Percentiles rank a stretch among this genome's conserved stretches.
Conservation (phyloP, 805 yeast genomes). For the Starmerella roubikii region DNA sequence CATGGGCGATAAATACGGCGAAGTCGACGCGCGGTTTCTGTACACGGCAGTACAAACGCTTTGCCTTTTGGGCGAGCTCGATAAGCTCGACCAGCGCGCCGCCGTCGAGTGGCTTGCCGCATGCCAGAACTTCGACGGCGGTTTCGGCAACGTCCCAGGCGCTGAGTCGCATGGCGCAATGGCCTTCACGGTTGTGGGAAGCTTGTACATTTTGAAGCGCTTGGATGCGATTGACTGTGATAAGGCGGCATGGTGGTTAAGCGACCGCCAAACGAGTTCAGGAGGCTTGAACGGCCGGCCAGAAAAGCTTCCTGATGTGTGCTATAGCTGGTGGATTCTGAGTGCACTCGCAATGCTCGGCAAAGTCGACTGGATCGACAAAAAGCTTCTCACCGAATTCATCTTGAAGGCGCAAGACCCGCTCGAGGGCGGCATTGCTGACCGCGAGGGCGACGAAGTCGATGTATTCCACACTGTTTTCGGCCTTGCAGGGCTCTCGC, state of each 20-base stretch:
- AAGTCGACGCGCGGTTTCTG: constrained; percentile 81
- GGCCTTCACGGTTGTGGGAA: constrained; percentile 67
- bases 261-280: constrained; percentile 71
- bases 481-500: constrained; percentile 75
- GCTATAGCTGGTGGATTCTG: constrained; percentile 96
- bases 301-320: constrained; percentile 90
- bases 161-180: constrained; percentile 86
- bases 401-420: constrained; percentile 67
- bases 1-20: constrained; percentile 85
- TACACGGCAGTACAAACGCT: constrained; percentile 68
- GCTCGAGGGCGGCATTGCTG: constrained; percentile 79
- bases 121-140: constrained; percentile 91
- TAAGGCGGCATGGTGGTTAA: constrained; percentile 61
- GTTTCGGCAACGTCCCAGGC: constrained; percentile 86
- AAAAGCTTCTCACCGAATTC: constrained; percentile 44
- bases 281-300: constrained; percentile 98
- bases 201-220: constrained; percentile 53
- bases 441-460: constrained; percentile 76
- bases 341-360: constrained; percentile 57
- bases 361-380: constrained; percentile 66
- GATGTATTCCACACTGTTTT: constrained; percentile 90
- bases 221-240: constrained; percentile 37
- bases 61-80: constrained; percentile 52
- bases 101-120: constrained; percentile 50
- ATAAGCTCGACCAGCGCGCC: constrained; percentile 33